Base-by-base conservation (phyloP, 345 rosid genomes). In the Citrus maxima region DNA sequence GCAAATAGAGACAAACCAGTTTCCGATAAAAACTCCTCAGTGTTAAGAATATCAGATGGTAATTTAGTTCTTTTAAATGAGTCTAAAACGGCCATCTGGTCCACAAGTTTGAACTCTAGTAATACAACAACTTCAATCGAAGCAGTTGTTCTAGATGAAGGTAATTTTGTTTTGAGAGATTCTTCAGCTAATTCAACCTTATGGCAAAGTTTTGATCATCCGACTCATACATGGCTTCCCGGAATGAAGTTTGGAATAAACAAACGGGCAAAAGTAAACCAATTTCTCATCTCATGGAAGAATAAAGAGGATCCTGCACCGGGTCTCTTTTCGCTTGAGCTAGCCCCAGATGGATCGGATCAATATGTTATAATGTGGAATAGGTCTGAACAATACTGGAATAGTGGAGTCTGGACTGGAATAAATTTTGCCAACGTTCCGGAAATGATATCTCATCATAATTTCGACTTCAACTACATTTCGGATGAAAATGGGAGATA, bases 201-300 rank as follows among this genome's bases (percentile, higher is more conserved):
- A 14, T 95, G 98, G 98, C 90, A 92, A 87, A 91, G 97, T 80
- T 88, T 91, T 64, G 97, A 95, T 66, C 80, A 87, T 59, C 98
- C 91, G 0, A 78, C 86, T 2, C 2, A 89, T 81, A 92, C 97
- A 40, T 93, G 97, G 94, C 94, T 92, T 3, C 95, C 97, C 3
- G 94, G 97, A 13, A 87, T 85, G 5, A 92, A 85, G 68, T 8
- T 95, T 49, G 87, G 88, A 68, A 74, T 80, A 6, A 78, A 88
- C 80, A 93, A 86, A 77, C 77, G 63, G 55, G 86, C 86, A 24
- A 78, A 76, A 0, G 76, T 22, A 37, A 82, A 77, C 70, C 89
- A 84, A 64, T 77, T 62, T 32, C 88, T 95, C 24, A 78, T 82
- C 16, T 94, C 93, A 1, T 94, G 93, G 97, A 93, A 82, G 78